Evolutionary conservation across 139 green algal genomes (phyloP).

Genomic region (Coccomyxa sp.): DNA sequence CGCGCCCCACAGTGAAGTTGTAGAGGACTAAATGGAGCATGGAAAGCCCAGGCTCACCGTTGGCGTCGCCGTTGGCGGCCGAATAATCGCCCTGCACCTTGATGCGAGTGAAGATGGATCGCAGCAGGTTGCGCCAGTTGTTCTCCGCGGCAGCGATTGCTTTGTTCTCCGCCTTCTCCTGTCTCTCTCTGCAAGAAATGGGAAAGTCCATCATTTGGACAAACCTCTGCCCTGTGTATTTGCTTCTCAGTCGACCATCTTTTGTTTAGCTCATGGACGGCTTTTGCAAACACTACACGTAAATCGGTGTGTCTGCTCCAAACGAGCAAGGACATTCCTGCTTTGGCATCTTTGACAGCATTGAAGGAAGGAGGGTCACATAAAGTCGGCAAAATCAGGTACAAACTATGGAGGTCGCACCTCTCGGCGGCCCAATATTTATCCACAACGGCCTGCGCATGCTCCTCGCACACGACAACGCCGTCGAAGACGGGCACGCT

Average conservation of each 20-base stretch:
- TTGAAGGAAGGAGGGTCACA: background rate
- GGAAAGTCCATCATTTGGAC: background rate
- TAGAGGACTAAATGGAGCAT: too few relatives aligned
- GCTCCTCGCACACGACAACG: conserved; percentile 75
- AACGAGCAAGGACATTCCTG: background rate
- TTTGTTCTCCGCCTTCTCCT: conserved; percentile 24
- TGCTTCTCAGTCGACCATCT: too few relatives aligned
- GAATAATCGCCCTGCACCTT: conserved; percentile 32
- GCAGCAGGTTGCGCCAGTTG: conserved; percentile 52
- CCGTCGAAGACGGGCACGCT: conserved; percentile 68
- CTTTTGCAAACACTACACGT: background rate
- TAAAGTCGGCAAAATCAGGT: background rate
- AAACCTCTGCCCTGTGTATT: background rate
- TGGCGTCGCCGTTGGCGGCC: background rate
- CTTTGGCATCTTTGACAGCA: background rate
- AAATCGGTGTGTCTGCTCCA: background rate
- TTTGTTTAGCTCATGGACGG: background rate
- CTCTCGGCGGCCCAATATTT: conserved; percentile 35
- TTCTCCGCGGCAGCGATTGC: conserved; percentile 25
- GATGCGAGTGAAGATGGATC: conserved; percentile 23
- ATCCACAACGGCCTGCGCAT: conserved; percentile 40
- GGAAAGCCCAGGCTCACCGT: background rate
- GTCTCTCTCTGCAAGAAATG: conserved; percentile 12
- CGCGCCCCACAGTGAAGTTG: too few relatives aligned
- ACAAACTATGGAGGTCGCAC: background rate